A percentile compares a stretch with the other conserved stretches of the same genome.
Evolutionary conservation across 768 basidiomycete genomes (phyloP).

Genomic region (Tylopilus balloui): DNA sequence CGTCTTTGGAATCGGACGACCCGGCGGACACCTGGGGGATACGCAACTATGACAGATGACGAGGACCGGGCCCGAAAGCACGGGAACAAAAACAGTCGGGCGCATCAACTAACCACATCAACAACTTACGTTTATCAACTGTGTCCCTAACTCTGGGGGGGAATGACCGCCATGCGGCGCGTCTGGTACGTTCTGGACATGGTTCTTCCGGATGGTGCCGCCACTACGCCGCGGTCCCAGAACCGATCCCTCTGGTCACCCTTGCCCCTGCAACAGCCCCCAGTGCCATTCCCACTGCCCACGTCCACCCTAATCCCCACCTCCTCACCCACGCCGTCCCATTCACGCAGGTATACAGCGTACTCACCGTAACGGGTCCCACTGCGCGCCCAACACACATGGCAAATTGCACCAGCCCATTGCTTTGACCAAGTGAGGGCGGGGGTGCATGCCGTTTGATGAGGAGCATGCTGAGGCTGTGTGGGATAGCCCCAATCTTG

Average conservation of each 20-base stretch:
- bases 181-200: no score
- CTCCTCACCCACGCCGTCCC: conserved; percentile 7
- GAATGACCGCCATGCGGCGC: no score
- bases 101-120: no score
- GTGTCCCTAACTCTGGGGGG: no score
- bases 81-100: no score
- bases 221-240: neutral
- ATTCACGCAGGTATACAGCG: conserved; percentile 12
- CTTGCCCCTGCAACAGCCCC: conserved; percentile 8
- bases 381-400: conserved; percentile 52
- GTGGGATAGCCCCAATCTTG: conserved; percentile 13
- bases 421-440: conserved; percentile 34
- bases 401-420: conserved; percentile 54
- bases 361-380: conserved; percentile 39
- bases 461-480: conserved; percentile 55
- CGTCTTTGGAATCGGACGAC: no score
- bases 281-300: conserved; percentile 10
- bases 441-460: conserved; percentile 38
- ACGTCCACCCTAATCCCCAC: conserved; percentile 5
- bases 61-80: no score
- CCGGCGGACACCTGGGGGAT: no score
- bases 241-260: conserved; percentile 3
- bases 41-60: no score
- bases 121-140: no score
- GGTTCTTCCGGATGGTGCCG: no score